Evolutionary conservation across 768 basidiomycete species (phyloP).

Genomic region (Chalciporus piperatus): DNA sequence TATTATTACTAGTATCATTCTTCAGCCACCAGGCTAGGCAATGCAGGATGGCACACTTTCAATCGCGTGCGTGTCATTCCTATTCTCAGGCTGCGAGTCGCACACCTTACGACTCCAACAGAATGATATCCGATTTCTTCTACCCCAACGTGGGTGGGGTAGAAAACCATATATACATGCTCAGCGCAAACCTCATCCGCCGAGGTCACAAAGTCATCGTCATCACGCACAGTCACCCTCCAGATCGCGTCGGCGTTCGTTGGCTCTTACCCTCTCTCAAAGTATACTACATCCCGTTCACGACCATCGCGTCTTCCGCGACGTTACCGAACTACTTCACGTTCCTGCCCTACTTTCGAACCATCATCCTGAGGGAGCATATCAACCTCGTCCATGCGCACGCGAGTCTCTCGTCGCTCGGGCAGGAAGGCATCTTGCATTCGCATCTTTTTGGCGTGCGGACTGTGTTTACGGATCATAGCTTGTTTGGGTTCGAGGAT

Average conservation of each 20-base stretch:
- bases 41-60: slow-evolving; percentile 29
- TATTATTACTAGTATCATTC: no score
- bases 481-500: slow-evolving; percentile 94
- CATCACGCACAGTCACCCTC: slow-evolving; percentile 88
- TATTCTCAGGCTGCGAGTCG: neutral
- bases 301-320: slow-evolving; percentile 85
- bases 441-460: slow-evolving; percentile 82
- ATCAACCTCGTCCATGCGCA: slow-evolving; percentile 90
- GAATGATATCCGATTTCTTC: slow-evolving; percentile 98
- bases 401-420: slow-evolving; percentile 85
- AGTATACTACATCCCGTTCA: slow-evolving; percentile 91
- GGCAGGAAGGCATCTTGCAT: slow-evolving; percentile 90
- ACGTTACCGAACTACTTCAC: slow-evolving; percentile 94
- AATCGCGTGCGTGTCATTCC: slow-evolving; percentile 23
- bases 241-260: slow-evolving; percentile 83
- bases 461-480: slow-evolving; percentile 96
- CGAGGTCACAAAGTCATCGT: slow-evolving; percentile 92
- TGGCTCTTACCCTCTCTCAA: slow-evolving; percentile 87
- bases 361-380: slow-evolving; percentile 82
- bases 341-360: slow-evolving; percentile 87
- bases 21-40: neutral
- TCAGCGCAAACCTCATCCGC: slow-evolving; percentile 76
- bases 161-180: slow-evolving; percentile 94
- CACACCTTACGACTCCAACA: slow-evolving; percentile 28
- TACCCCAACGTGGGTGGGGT: slow-evolving; percentile 93